Conservation (phyloP, 306 rosid species). For the Medicago arabica region DNA sequence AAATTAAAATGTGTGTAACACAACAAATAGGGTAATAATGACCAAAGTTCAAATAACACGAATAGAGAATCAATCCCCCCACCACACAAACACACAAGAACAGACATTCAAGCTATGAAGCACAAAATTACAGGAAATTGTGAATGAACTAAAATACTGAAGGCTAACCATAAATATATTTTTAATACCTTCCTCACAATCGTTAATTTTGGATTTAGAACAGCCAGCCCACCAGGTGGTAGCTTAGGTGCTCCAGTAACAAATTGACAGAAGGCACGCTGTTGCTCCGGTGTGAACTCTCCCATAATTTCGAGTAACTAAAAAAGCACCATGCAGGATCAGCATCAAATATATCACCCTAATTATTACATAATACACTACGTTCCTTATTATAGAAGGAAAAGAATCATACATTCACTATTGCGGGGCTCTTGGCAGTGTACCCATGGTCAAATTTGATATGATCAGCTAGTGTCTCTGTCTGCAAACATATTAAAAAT, state of each 20-base stretch:
- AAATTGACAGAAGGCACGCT: slow-evolving; percentile 95
- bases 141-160: background rate
- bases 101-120: background rate
- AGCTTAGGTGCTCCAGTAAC: slow-evolving; percentile 98
- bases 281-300: slow-evolving; percentile 77
- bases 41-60: background rate
- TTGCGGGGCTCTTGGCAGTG: slow-evolving; percentile 95
- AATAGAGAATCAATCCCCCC: background rate
- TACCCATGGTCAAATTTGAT: slow-evolving; percentile 98
- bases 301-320: slow-evolving; percentile 50
- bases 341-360: slow-evolving; percentile 21
- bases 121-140: background rate
- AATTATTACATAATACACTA: slow-evolving; percentile 27
- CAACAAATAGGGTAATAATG: background rate
- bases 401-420: slow-evolving; percentile 70
- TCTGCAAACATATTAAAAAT: slow-evolving; percentile 54
- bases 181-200: slow-evolving; percentile 91
- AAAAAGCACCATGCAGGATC: slow-evolving; percentile 28
- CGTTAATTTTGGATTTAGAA: slow-evolving; percentile 89
- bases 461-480: slow-evolving; percentile 90
- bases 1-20: background rate
- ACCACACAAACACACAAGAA: background rate
- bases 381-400: background rate
- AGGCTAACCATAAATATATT: background rate
- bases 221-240: slow-evolving; percentile 95